These are phyloP conservation scores for Teratosphaeria destructans DNA, from an alignment of 2,329 filamentous ascomycete genomes.

Conservation along the genomic window DNA sequence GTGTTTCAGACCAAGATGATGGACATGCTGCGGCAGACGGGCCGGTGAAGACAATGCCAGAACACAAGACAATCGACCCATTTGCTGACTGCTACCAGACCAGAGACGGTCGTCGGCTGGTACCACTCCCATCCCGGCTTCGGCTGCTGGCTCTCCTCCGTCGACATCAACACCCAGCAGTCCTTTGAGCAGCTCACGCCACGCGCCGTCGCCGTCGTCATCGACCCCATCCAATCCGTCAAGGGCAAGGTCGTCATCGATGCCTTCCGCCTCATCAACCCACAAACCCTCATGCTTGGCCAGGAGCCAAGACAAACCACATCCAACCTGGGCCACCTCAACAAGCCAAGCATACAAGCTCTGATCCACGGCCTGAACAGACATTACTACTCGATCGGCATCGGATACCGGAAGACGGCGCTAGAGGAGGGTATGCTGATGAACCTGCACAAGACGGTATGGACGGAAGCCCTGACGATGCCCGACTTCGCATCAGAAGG, in stretches of 20 bases:
- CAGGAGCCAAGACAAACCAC: slow-evolving; percentile 97
- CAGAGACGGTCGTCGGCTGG: slow-evolving; percentile 96
- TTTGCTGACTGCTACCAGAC: slow-evolving; percentile 42
- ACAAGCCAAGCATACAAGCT: slow-evolving; percentile 99
- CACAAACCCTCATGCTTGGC: slow-evolving; percentile 93
- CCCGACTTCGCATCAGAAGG: slow-evolving; percentile 84
- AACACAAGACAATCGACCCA: background rate
- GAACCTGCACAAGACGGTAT: slow-evolving; percentile 99
- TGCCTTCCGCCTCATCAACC: slow-evolving; percentile 96
- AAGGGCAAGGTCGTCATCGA: slow-evolving; percentile 99
- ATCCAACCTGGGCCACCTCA: slow-evolving; percentile 92
- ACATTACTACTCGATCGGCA: slow-evolving; percentile 98
- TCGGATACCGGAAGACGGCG: slow-evolving; percentile 93
- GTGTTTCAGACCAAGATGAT: slow-evolving; percentile 99
- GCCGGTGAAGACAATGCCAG: slow-evolving; percentile 51
- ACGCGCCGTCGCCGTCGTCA: slow-evolving; percentile 91
- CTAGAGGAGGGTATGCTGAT: slow-evolving; percentile 99
- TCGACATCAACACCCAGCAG: slow-evolving; percentile 99
- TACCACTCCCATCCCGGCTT: slow-evolving; percentile 99
- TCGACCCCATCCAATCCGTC: slow-evolving; percentile 97
- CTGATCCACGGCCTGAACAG: slow-evolving; percentile 96
- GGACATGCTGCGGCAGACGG: slow-evolving; percentile 98
- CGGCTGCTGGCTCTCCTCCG: slow-evolving; percentile 96
- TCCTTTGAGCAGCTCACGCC: slow-evolving; percentile 99
- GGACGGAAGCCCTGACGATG: slow-evolving; percentile 97